These are phyloP conservation scores for Solanum etuberosum DNA, from an alignment of 257 asterid genomes.

Conservation along the genomic window DNA sequence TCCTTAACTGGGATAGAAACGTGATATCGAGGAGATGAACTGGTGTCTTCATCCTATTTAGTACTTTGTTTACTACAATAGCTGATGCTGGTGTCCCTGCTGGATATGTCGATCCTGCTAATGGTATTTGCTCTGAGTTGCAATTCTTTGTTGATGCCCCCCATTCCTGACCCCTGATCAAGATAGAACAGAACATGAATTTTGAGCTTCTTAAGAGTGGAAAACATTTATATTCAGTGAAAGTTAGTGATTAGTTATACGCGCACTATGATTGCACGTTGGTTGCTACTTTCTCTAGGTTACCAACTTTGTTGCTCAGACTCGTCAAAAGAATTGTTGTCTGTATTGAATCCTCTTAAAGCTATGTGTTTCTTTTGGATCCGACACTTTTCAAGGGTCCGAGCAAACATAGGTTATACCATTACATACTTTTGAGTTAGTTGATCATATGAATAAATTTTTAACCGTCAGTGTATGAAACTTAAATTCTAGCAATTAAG, in stretches of 20 bases:
- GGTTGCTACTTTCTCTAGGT: neutral
- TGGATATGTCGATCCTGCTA: slow-evolving; percentile 48
- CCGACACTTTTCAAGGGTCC: neutral
- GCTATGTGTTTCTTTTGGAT: neutral
- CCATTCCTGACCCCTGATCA: slow-evolving; percentile 56
- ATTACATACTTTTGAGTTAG: neutral
- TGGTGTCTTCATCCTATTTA: slow-evolving; percentile 30
- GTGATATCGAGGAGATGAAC: slow-evolving; percentile 53
- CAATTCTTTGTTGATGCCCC: slow-evolving; percentile 32
- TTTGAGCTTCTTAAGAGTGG: neutral
- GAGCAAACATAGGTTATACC: neutral
- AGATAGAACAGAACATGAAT: neutral
- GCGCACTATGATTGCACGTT: neutral
- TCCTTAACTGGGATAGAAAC: slow-evolving; percentile 55
- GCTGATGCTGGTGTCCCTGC: slow-evolving; percentile 47
- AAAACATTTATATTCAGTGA: neutral
- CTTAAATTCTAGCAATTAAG: neutral
- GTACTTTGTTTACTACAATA: slow-evolving; percentile 34
- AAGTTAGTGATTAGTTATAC: neutral
- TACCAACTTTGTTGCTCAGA: neutral
- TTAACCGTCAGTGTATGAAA: neutral
- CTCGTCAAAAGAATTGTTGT: neutral
- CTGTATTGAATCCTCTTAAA: neutral
- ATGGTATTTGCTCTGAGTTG: slow-evolving; percentile 44
- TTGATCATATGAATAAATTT: neutral